Conservation (phyloP, 2,329 filamentous ascomycete genomes). For the Stagonosporopsis cucurbitacearum region DNA sequence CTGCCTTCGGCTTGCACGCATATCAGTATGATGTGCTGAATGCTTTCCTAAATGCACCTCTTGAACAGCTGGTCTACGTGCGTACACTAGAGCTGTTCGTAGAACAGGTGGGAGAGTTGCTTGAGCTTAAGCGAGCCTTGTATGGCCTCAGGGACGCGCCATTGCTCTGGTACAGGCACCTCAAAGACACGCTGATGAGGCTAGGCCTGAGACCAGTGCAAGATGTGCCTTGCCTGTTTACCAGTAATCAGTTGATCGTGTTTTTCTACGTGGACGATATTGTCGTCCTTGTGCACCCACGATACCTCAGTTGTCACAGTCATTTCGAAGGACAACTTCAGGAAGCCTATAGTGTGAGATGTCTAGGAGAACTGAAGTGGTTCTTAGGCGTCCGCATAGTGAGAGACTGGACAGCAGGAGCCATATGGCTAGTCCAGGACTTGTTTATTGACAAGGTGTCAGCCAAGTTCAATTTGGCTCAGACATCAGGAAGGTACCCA, state of each 20-base stretch:
- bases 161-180: slow-evolving; percentile 26
- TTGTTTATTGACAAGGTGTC: background rate
- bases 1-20: slow-evolving; percentile 23
- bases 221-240: slow-evolving; percentile 1
- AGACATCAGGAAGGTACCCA: too few species aligned
- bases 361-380: background rate
- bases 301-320: too few species aligned
- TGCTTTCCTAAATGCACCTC: slow-evolving; percentile 30
- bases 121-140: slow-evolving; percentile 17
- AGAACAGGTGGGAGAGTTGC: background rate
- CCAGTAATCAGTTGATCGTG: slow-evolving; percentile 19
- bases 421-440: slow-evolving; percentile 6
- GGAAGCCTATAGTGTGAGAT: slow-evolving; percentile 20
- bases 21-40: slow-evolving; percentile 29
- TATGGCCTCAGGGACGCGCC: slow-evolving; percentile 32
- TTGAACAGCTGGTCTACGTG: too few species aligned
- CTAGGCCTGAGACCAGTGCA: slow-evolving; percentile 18
- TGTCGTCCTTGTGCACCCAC: too few species aligned
- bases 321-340: too few species aligned
- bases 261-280: too few species aligned
- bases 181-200: slow-evolving; percentile 16
- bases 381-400: slow-evolving; percentile 1
- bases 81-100: background rate
- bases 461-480: too few species aligned
- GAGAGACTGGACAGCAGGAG: slow-evolving; percentile 5